These are phyloP conservation scores for Oryza meridionalis DNA, from an alignment of 176 grass and related monocot species.

Conservation along the genomic window DNA sequence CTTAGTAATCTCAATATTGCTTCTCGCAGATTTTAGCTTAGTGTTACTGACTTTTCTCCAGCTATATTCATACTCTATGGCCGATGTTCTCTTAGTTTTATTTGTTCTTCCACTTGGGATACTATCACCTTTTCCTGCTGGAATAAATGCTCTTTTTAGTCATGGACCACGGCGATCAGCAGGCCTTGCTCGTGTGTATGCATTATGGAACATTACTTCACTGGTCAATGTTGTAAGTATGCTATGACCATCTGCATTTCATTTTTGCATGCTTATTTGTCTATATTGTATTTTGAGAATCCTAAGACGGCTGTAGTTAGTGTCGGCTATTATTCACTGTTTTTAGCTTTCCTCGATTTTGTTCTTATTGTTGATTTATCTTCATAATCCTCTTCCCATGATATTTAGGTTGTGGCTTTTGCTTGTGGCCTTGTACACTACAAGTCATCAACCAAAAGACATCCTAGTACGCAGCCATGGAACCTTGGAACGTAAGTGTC, in stretches of 20 bases:
- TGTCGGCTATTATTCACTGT: not conserved
- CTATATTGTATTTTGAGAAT: not conserved
- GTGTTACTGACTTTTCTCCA: slow-evolving; percentile 97
- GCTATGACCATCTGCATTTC: slow-evolving; percentile 9
- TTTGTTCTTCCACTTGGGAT: slow-evolving; percentile 99
- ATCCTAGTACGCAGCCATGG: slow-evolving; percentile 89
- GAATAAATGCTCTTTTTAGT: slow-evolving; percentile 99
- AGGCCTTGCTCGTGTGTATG: slow-evolving; percentile 96
- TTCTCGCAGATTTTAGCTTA: slow-evolving; percentile 95
- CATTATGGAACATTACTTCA: slow-evolving; percentile 98
- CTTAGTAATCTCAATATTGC: slow-evolving; percentile 90
- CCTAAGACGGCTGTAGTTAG: not conserved
- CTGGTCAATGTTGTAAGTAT: slow-evolving; percentile 97
- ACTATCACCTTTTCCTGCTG: slow-evolving; percentile 95
- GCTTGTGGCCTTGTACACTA: slow-evolving; percentile 96
- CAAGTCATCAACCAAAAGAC: slow-evolving; percentile 84
- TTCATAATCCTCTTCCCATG: slow-evolving; percentile 18
- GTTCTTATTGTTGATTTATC: slow-evolving; percentile 3
- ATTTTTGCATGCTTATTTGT: slow-evolving; percentile 11
- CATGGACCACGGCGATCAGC: slow-evolving; percentile 96
- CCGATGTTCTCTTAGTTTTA: slow-evolving; percentile 85
- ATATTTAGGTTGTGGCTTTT: slow-evolving; percentile 82
- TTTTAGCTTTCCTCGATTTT: not conserved
- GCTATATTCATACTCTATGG: slow-evolving; percentile 96
- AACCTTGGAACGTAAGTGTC: slow-evolving; percentile 84